Conservation (phyloP, 169 alveolate genomes). For the Plasmodium ovale region DNA sequence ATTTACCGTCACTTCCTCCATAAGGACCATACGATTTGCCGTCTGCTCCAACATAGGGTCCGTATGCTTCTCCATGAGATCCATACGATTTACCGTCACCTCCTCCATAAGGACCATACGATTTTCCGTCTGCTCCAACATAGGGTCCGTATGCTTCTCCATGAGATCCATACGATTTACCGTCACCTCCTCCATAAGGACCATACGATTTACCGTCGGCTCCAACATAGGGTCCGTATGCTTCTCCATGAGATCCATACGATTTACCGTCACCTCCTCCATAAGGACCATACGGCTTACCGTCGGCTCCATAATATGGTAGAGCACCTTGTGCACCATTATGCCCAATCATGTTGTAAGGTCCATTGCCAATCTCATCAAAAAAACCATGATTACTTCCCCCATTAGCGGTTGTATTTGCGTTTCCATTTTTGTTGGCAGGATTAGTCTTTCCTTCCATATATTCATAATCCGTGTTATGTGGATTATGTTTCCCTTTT, state of each 20-base stretch:
- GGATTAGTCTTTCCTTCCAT: neutral
- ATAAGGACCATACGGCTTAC: neutral
- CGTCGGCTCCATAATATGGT: neutral
- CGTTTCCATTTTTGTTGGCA: neutral
- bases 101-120: neutral
- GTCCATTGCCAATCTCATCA: constrained; percentile 39
- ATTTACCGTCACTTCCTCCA: neutral
- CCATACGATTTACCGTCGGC: constrained; percentile 6
- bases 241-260: neutral
- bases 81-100: constrained; percentile 1
- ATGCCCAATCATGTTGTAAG: constrained; percentile 31
- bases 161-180: constrained; percentile 1
- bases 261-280: neutral
- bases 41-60: neutral
- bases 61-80: neutral
- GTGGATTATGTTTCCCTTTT: neutral
- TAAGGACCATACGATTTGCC: neutral
- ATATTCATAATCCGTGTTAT: constrained; percentile 14
- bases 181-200: constrained; percentile 1
- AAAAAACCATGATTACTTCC: too few species aligned
- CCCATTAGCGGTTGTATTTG: constrained; percentile 3
- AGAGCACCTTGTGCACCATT: too few species aligned
- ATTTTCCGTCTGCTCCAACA: constrained; percentile 4
- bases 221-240: neutral
- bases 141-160: neutral